Evolutionary conservation across 1,139 yeast genomes (phyloP), one percentile per base, ranked within the genome.

Genomic region (Geotrichum restrictum): DNA sequence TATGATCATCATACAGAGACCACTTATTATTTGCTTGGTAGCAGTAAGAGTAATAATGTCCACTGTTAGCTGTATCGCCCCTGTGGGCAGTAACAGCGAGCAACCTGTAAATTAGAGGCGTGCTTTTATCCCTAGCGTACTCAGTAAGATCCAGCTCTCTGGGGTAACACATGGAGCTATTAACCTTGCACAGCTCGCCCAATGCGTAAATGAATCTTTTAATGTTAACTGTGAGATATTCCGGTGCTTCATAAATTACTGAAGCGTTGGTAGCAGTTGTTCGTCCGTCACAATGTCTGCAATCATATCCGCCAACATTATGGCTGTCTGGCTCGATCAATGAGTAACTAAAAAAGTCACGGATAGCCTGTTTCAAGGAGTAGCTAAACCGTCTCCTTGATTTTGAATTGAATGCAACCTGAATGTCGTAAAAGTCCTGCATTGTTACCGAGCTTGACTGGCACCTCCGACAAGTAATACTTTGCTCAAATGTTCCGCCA

Each of bases 401-500:
- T 49, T 29, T 62, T 48, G 52, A 14, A 58, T 43, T 10, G 65
- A 64, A 65, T 24, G 69, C 61, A 47, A 93, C 75, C 4, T 96
- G 86, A 55, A 93, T 74, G 70, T 93, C 98, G 67, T 89, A 89
- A 64, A 91, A 86, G 66, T 93, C 96, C 70, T 93, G 98, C 60
- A 83, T 82, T 10, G 98, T 93, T 47, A 81, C 81, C 13, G 95
- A 85, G 19, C 85, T 80, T 61, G 85, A 81, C 14, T 82, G 80
- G 71, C 98, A 93, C 50, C 74, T 78, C 57, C 78, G 78, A 71
- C 98, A 93, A 0, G 87, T 82, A 36, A 93, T 94, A 42, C 80
- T 77, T 70, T 93, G 98, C 61, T 83, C 81, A 55, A 91, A 72
- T 49, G 87, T 71, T 1, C 98, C 98, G 27, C 98, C 98, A 70